Conservation (phyloP, 2,329 filamentous ascomycete genomes). For the Ophiosphaerella herpotricha region DNA sequence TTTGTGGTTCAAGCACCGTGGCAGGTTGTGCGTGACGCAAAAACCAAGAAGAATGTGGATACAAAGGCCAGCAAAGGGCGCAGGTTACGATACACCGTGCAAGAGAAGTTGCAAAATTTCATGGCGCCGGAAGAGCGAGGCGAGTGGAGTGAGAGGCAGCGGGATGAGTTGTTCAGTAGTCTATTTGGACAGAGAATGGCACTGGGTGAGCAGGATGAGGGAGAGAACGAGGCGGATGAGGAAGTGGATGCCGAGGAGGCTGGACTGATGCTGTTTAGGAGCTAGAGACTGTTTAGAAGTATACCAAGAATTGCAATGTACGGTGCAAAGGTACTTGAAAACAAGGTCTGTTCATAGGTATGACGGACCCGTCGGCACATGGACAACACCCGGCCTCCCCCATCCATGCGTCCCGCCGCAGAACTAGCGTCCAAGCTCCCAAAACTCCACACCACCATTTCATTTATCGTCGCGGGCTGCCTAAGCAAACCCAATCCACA, state of each 20-base stretch:
- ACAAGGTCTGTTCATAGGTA: too few species aligned
- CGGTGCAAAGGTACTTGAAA: too few species aligned
- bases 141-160: slow-evolving; percentile 77
- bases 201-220: slow-evolving; percentile 50
- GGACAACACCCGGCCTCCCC: slow-evolving; percentile 15
- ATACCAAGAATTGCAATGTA: neutral
- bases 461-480: neutral
- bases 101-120: slow-evolving; percentile 97
- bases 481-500: neutral
- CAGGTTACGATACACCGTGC: slow-evolving; percentile 91
- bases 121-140: slow-evolving; percentile 89
- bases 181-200: slow-evolving; percentile 54
- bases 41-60: slow-evolving; percentile 85
- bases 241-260: slow-evolving; percentile 44
- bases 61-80: slow-evolving; percentile 93
- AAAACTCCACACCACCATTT: slow-evolving; percentile 14
- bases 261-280: slow-evolving; percentile 47
- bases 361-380: neutral
- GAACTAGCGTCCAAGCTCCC: slow-evolving; percentile 17
- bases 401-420: neutral
- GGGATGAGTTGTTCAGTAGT: slow-evolving; percentile 65
- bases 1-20: slow-evolving; percentile 55
- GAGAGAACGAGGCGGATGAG: slow-evolving; percentile 42
- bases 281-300: slow-evolving; percentile 11
- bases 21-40: slow-evolving; percentile 74